Evolutionary conservation across 129 eudicot species (phyloP).

Genomic region (Dittrichia graveolens): DNA sequence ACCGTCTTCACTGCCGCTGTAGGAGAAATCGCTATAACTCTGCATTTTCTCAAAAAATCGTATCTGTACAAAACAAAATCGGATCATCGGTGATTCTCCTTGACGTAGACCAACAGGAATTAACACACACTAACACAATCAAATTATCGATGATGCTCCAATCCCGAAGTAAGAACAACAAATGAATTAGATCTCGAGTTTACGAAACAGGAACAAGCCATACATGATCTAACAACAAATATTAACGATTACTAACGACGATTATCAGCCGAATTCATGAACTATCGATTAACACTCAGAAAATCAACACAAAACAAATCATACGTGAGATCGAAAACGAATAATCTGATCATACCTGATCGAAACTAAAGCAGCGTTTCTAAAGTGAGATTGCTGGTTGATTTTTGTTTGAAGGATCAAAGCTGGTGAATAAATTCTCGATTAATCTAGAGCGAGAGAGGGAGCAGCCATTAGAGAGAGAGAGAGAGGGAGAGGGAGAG

Average conservation of each 20-base stretch:
- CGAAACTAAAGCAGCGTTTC: constrained; percentile 18
- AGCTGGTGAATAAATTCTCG: constrained; percentile 22
- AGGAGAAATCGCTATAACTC: constrained; percentile 44
- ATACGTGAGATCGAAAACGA: not conserved
- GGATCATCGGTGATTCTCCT: not conserved
- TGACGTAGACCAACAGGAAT: constrained; percentile 2
- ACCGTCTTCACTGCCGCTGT: constrained; percentile 31
- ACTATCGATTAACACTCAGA: not conserved
- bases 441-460: constrained; percentile 41
- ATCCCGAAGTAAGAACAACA: not conserved
- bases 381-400: constrained; percentile 26
- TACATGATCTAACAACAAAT: constrained; percentile 9
- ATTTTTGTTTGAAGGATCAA: constrained; percentile 25
- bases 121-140: constrained; percentile 10
- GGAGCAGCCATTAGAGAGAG: constrained; percentile 27
- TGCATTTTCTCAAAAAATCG: constrained; percentile 46
- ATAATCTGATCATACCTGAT: constrained; percentile 13
- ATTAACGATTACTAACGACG: not conserved
- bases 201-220: not conserved
- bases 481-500: constrained; percentile 27
- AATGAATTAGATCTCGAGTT: constrained; percentile 24
- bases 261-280: not conserved
- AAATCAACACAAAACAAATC: constrained; percentile 16
- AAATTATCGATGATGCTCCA: not conserved
- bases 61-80: constrained; percentile 25